phyloP scores from a whole-genome alignment of 2,329 filamentous ascomycete species.

The Lachnellula hyalina region DNA sequence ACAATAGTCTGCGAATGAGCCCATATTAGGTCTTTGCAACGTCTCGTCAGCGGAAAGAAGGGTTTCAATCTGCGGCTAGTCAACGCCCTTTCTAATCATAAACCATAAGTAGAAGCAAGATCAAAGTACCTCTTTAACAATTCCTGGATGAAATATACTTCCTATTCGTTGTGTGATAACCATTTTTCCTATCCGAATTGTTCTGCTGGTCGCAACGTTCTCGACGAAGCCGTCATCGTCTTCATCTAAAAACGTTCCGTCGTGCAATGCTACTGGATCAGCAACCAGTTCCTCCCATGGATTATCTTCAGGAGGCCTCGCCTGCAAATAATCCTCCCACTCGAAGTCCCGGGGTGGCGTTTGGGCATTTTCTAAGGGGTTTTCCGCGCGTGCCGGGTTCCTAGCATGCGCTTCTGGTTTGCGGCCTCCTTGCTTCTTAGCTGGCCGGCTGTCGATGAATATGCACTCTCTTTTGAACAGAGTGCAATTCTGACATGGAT shows the following conservation, averaged over 20 bases:
- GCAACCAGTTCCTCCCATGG: background rate
- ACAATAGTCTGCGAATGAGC: background rate
- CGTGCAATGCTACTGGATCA: background rate
- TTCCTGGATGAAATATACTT: background rate
- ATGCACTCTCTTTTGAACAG: background rate
- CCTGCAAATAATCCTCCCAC: background rate
- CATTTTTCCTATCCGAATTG: background rate
- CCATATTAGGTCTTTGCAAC: too few relatives aligned
- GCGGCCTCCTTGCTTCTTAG: background rate
- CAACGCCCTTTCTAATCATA: too few relatives aligned
- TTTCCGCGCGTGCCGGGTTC: background rate
- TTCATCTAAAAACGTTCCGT: background rate
- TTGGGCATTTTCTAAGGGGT: too few relatives aligned
- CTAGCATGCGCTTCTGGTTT: background rate
- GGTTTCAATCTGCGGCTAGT: background rate
- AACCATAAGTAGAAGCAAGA: too few relatives aligned
- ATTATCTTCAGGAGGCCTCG: background rate
- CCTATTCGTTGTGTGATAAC: background rate
- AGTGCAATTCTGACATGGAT: background rate
- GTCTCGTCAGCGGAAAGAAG: background rate
- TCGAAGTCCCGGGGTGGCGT: background rate
- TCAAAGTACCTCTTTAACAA: background rate
- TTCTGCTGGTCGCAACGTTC: background rate
- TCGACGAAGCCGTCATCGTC: background rate
- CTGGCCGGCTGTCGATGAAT: background rate